Percentiles rank a stretch among this genome's conserved stretches.
These are phyloP conservation scores for Naganishia vaughanmartiniae DNA, from an alignment of 768 basidiomycete genomes.

Conservation along the genomic window DNA sequence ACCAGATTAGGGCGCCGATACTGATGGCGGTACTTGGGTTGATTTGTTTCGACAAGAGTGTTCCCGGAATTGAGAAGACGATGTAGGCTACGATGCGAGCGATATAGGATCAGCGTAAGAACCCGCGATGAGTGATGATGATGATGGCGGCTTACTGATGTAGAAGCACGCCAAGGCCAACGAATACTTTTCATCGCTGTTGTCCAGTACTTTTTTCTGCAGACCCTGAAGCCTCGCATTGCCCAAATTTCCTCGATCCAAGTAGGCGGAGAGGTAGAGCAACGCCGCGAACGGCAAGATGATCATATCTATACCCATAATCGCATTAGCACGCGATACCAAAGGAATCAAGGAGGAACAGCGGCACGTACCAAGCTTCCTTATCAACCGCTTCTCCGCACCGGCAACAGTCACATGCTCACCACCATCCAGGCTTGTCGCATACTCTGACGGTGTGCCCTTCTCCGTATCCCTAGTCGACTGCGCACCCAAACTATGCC, in stretches of 20 bases:
- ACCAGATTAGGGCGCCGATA: slow-evolving; percentile 53
- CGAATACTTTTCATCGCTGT: slow-evolving; percentile 48
- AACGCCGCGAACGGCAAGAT: slow-evolving; percentile 54
- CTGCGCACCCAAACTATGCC: slow-evolving; percentile 1
- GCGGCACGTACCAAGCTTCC: slow-evolving; percentile 42
- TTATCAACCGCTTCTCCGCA: slow-evolving; percentile 39
- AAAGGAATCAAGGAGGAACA: background rate
- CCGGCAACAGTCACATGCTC: slow-evolving; percentile 34
- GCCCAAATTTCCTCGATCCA: slow-evolving; percentile 53
- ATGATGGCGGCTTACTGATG: slow-evolving; percentile 36
- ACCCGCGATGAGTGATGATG: too few relatives aligned
- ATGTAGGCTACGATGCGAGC: slow-evolving; percentile 45
- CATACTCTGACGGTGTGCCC: slow-evolving; percentile 30
- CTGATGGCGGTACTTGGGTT: slow-evolving; percentile 52
- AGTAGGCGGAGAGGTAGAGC: slow-evolving; percentile 54
- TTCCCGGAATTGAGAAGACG: slow-evolving; percentile 51
- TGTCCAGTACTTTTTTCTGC: slow-evolving; percentile 44
- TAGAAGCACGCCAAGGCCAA: slow-evolving; percentile 51
- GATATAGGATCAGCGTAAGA: background rate
- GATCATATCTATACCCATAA: slow-evolving; percentile 39
- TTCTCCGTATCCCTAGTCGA: slow-evolving; percentile 38
- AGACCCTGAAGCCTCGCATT: slow-evolving; percentile 45
- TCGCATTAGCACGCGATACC: too few relatives aligned
- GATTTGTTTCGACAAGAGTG: slow-evolving; percentile 50
- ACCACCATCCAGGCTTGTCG: slow-evolving; percentile 32